A percentile compares a stretch with the other conserved stretches of the same genome.
phyloP scores from a whole-genome alignment of 768 basidiomycete species.

The Boletus rex-veris region DNA sequence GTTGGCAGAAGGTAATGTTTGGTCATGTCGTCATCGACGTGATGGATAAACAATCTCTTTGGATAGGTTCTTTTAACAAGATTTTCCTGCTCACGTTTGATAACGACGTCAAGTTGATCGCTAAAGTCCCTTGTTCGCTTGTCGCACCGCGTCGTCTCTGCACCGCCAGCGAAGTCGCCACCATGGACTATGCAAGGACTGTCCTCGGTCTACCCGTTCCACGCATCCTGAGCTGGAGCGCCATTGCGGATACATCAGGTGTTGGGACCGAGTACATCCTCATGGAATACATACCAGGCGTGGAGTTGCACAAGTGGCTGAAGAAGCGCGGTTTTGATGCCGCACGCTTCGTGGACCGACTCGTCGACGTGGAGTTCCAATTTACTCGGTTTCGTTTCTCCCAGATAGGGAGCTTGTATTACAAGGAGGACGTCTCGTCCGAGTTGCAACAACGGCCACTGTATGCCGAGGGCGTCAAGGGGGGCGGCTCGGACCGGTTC shows the following conservation, averaged over 20 bases:
- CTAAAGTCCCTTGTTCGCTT: constrained; percentile 18
- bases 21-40: too few species aligned
- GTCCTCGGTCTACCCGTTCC: constrained; percentile 29
- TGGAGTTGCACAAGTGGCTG: constrained; percentile 20
- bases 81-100: constrained; percentile 14
- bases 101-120: constrained; percentile 12
- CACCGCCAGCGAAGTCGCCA: constrained; percentile 39
- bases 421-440: constrained; percentile 26
- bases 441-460: constrained; percentile 8
- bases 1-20: constrained; percentile 7
- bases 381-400: constrained; percentile 25
- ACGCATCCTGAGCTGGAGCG: constrained; percentile 30
- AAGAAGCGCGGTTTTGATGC: background rate
- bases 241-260: constrained; percentile 16
- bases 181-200: constrained; percentile 30
- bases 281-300: constrained; percentile 30
- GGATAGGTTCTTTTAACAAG: constrained; percentile 11
- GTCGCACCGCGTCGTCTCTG: constrained; percentile 26
- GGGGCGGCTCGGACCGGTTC: constrained; percentile 25
- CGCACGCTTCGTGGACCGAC: constrained; percentile 12
- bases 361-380: constrained; percentile 21
- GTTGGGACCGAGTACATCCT: constrained; percentile 36
- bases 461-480: constrained; percentile 27
- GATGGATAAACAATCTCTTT: constrained; percentile 4
- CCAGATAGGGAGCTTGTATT: constrained; percentile 36